Base-by-base conservation (phyloP, 495 filamentous ascomycete species). In the Astrothelium macrocarpum region DNA sequence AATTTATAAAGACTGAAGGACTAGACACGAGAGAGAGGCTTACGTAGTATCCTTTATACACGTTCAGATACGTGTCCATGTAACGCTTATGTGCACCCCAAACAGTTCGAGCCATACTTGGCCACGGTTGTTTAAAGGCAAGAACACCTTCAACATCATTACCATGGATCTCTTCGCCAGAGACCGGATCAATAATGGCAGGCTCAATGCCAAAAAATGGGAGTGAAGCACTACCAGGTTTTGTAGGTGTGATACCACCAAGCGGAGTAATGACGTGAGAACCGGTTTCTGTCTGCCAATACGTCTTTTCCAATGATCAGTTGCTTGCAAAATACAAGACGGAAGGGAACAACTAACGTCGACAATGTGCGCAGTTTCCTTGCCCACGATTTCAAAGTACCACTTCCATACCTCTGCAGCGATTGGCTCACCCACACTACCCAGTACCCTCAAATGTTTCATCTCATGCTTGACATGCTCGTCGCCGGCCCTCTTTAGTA, bases 281-380 rank as follows among this genome's bases (percentile, higher is more conserved):
- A 61, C 94, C 94, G 11, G 94, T 99, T 80, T 99, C 94, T 65
- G 94, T 99, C 86, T 99, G 94, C 95, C 94, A 99, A 82, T 99
- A 99, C 53, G 94, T 99, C 91, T 97, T 71, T 60, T n/a, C 20
- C 29, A 29, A 20, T n/a, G 60, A 23, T 75, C 34, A 62, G 66
- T 58, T 58, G 59, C 28, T n/a, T 34, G 66, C 39, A 67, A 36
- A 45, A 34, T 23, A 2, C 25, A 49, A 3, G 25, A 23, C 26
- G 14, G 12, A 29, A n/a, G 25, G 14, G 20, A 31, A 39, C 12
- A 14, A 84, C 90, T 82, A 82, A 96, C 93, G 74, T 99, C 95
- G 45, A 95, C 87, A 76, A 99, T 80, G 72, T 97, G 94, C 46
- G 91, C 88, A 72, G 93, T 87, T 76, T 92, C 88, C 77, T 90